Conservation (phyloP, 2,329 filamentous ascomycete species). For the Metarhizium rileyi region DNA sequence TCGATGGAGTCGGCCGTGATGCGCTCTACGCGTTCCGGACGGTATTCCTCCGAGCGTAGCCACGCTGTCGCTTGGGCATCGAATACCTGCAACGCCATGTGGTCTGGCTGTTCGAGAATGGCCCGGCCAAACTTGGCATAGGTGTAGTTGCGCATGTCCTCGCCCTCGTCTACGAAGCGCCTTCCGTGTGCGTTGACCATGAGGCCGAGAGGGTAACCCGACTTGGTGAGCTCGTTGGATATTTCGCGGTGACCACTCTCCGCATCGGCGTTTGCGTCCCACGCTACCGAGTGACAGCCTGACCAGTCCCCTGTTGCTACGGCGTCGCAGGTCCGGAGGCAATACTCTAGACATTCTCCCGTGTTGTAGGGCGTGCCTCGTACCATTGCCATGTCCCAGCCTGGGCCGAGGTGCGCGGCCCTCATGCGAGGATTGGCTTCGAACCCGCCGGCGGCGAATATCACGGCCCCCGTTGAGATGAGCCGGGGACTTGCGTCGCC, state of each 20-base stretch:
- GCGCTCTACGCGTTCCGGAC: constrained; percentile 43
- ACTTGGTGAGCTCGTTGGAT: constrained; percentile 61
- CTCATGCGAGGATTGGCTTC: constrained; percentile 50
- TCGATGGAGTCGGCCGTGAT: constrained; percentile 41
- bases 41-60: constrained; percentile 54
- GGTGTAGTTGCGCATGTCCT: constrained; percentile 56
- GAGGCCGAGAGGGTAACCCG: constrained; percentile 55
- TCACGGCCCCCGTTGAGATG: constrained; percentile 30
- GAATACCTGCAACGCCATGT: constrained; percentile 56
- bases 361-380: constrained; percentile 57
- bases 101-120: constrained; percentile 48
- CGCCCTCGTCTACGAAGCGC: constrained; percentile 57
- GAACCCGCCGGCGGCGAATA: constrained; percentile 54
- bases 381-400: constrained; percentile 53
- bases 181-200: constrained; percentile 51
- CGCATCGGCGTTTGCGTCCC: constrained; percentile 52
- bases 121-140: constrained; percentile 56
- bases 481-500: neutral
- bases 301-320: constrained; percentile 48
- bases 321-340: constrained; percentile 40
- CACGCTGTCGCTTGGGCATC: constrained; percentile 41
- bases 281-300: constrained; percentile 54
- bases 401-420: constrained; percentile 41
- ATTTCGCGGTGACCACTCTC: constrained; percentile 45
- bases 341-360: constrained; percentile 45